Evolutionary conservation across 108 stramenopile species (phyloP), one percentile per base, ranked within the genome.

Genomic region (Cyclotella cryptica): DNA sequence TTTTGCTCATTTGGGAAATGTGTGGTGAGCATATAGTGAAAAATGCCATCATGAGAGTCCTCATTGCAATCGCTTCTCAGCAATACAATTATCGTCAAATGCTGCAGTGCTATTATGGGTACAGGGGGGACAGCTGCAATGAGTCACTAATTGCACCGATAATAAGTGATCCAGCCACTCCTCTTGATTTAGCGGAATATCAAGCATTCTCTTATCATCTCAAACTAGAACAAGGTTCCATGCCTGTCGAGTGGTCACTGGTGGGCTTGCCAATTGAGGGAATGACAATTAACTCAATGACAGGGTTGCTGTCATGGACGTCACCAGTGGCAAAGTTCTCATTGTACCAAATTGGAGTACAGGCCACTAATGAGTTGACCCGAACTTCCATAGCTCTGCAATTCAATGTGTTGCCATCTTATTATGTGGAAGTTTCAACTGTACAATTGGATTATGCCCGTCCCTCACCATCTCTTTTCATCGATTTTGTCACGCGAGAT

Each of bases 1-100:
- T 70, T 69, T 51, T 77, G 77, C 41, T 66, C 77, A 0, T 77
- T 77, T 77, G 77, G 77, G n/a, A 55, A 42, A 46, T 77, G 77
- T 40, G 43, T 61, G 55, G 65, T 66, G 43, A n/a, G n/a, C n/a
- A n/a, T n/a, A n/a, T n/a, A n/a, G n/a, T n/a, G n/a, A n/a, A n/a
- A n/a, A n/a, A n/a, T n/a, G n/a, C n/a, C n/a, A n/a, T n/a, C n/a
- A n/a, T n/a, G n/a, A n/a, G n/a, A n/a, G n/a, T n/a, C n/a, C n/a
- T n/a, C n/a, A n/a, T n/a, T n/a, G n/a, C n/a, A n/a, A n/a, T n/a
- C n/a, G n/a, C n/a, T n/a, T n/a, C n/a, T n/a, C n/a, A n/a, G n/a
- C n/a, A n/a, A n/a, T n/a, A n/a, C n/a, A n/a, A n/a, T n/a, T n/a
- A n/a, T n/a, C n/a, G n/a, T n/a, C n/a, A n/a, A n/a, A n/a, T n/a